phyloP scores from a whole-genome alignment of 2,329 filamentous ascomycete genomes.

The Phoma herbarum region DNA sequence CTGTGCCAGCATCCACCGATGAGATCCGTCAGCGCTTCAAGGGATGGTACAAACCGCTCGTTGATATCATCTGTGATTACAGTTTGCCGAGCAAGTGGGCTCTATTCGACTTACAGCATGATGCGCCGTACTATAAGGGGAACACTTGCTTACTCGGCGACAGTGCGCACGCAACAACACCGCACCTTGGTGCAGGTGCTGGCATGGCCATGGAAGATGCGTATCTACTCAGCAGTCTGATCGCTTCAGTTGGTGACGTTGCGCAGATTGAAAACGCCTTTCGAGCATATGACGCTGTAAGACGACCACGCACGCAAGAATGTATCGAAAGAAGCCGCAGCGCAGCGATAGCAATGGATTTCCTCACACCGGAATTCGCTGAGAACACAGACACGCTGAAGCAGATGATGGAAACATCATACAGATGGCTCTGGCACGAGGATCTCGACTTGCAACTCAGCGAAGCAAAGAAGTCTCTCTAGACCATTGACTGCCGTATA shows the following conservation, averaged over 20 bases:
- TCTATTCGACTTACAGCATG: slow-evolving; percentile 30
- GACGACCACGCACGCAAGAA: slow-evolving; percentile 33
- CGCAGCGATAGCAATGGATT: slow-evolving; percentile 21
- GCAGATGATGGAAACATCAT: slow-evolving; percentile 26
- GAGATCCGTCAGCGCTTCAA: slow-evolving; percentile 32
- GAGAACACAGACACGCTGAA: slow-evolving; percentile 30
- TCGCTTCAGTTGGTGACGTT: slow-evolving; percentile 4
- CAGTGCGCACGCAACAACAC: slow-evolving; percentile 34
- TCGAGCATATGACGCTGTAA: slow-evolving; percentile 31
- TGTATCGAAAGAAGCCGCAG: slow-evolving; percentile 14
- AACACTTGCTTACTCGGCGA: slow-evolving; percentile 37
- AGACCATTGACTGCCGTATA: not conserved
- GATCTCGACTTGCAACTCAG: slow-evolving; percentile 38
- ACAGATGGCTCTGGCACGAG: slow-evolving; percentile 41
- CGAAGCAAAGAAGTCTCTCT: slow-evolving; percentile 28
- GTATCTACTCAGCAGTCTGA: slow-evolving; percentile 12
- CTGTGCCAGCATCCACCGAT: slow-evolving; percentile 26
- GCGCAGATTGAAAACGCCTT: slow-evolving; percentile 26
- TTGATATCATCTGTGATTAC: slow-evolving; percentile 23
- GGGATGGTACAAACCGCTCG: slow-evolving; percentile 14
- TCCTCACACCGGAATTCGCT: slow-evolving; percentile 27
- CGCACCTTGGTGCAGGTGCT: slow-evolving; percentile 38
- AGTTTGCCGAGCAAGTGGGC: slow-evolving; percentile 32
- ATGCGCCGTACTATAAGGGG: slow-evolving; percentile 28
- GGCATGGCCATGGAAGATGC: slow-evolving; percentile 40